Base-by-base conservation (phyloP, 2,329 filamentous ascomycete species). In the Verticillium alfalfae region DNA sequence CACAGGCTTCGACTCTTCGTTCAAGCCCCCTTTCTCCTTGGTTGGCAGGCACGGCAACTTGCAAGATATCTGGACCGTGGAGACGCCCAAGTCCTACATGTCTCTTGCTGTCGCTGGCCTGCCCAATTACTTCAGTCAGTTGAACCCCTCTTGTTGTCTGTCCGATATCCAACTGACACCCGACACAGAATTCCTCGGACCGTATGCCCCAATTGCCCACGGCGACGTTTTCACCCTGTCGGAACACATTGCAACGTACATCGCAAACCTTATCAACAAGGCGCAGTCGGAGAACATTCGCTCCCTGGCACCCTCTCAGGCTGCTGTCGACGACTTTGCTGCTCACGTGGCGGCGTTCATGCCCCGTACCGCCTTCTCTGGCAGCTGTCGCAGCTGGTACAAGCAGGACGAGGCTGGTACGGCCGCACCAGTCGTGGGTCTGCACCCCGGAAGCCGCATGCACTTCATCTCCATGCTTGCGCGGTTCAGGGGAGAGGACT, bases 1-100 rank as follows among this genome's bases (percentile, higher is more conserved):
- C n/a, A 85, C 83, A 0, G 83, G 83, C 1, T 86, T 84, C 66
- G 78, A 85, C 66, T 79, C 79, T 5, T 82, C 80, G 1, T 85
- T 84, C 68, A 69, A 75, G 8, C 82, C 83, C 3, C 75, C 79
- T 1, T 85, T 83, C 63, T 81, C 81, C 1, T 70, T 85, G 18
- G 69, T 81, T 6, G 81, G 81, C 10, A 73, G 78, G 26, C 67
- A 75, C n/a, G 81, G 81, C 18, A 81, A 84, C 63, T 73, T 86
- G 37, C 81, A 81, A 63, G 78, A 84, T 41, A 72, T 68, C 16
- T 84, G 83, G 80, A 67, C 66, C 52, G 64, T 72, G 6, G 72
- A 76, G 52, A 71, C 71, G 2, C 81, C 82, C 1, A 76, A 76
- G 64, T 78, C 81, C 0, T 86, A 85, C 70, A 79, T 86, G 71